Base-by-base conservation (phyloP, 306 rosid genomes). In the Castanopsis chinensis region DNA sequence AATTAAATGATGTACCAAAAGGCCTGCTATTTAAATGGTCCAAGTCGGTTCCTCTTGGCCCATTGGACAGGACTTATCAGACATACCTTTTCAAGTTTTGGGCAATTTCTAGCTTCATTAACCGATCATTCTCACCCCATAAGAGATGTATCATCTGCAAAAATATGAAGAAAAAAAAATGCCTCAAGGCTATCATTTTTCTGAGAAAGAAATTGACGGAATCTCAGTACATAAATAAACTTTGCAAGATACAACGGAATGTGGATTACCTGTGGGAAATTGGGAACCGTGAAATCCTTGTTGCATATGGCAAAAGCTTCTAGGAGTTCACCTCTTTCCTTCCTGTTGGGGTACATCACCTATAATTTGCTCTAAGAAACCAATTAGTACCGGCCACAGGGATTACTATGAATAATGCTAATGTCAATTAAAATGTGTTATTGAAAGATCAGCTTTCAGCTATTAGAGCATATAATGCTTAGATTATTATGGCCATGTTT, bases 111-210 rank as follows among this genome's bases (percentile, higher is more conserved):
- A 86, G 54, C 52, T 91, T 85, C 88, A 92, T 92, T 73, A 92
- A 76, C 86, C 87, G 93, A 85, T 94, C 98, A 19, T 91, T 83
- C 86, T 90, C 97, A 1, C 97, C 98, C 98, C 98, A 94, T 63
- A 94, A 41, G 7, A 94, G 95, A 80, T 94, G 97, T 64, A 68
- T 33, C 12, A 1, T 68, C 72, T 68, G 72, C 72, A 2, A 7
- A 37, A 6, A 30, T 4, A 32, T 0, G 5, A 65, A 19, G 23
- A 27, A 9, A 10, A 6, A n/a, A 1, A 59, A 21, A 14, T 4
- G 32, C 30, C 12, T 23, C 30, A 60, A 64, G 49, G 27, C 8
- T 7, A 57, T 55, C 4, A 27, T 49, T 5, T 10, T 57, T 15
- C 15, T 3, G 45, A 37, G 13, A n/a, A 27, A 3, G n/a, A 1